phyloP scores from a whole-genome alignment of 2,329 filamentous ascomycete genomes.

The Ophiosphaerella herpotricha region DNA sequence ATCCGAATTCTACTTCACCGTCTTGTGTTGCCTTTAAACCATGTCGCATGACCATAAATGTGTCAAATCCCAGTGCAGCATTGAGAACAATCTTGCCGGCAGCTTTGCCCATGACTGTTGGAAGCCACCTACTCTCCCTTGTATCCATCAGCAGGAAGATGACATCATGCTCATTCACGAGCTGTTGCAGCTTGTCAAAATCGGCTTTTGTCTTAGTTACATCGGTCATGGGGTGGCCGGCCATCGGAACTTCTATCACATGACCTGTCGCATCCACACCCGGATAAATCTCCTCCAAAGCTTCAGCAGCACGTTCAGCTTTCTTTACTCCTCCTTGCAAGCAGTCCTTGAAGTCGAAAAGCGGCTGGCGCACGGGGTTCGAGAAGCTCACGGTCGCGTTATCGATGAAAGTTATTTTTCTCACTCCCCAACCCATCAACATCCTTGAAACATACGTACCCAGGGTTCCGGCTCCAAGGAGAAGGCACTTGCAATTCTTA shows the following conservation, averaged over 20 bases:
- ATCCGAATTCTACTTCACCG: slow-evolving; percentile 74
- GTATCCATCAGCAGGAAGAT: slow-evolving; percentile 98
- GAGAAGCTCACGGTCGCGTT: slow-evolving; percentile 93
- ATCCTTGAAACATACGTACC: slow-evolving; percentile 93
- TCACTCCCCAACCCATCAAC: slow-evolving; percentile 92
- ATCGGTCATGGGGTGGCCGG: slow-evolving; percentile 84
- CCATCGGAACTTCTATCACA: slow-evolving; percentile 88
- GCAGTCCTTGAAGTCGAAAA: slow-evolving; percentile 91
- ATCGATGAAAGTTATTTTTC: slow-evolving; percentile 94
- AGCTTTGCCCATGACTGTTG: slow-evolving; percentile 94
- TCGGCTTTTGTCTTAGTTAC: slow-evolving; percentile 71
- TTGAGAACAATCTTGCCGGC: slow-evolving; percentile 95
- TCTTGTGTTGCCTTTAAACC: slow-evolving; percentile 63
- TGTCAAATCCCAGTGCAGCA: slow-evolving; percentile 93
- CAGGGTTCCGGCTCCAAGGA: slow-evolving; percentile 90
- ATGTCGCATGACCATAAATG: slow-evolving; percentile 96
- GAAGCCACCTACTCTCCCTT: slow-evolving; percentile 90
- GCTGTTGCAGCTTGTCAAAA: slow-evolving; percentile 71
- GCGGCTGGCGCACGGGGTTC: slow-evolving; percentile 91
- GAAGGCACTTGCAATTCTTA: slow-evolving; percentile 85
- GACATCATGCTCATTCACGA: slow-evolving; percentile 85
- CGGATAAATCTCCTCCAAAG: slow-evolving; percentile 84
- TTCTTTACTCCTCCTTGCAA: slow-evolving; percentile 82
- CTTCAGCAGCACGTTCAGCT: slow-evolving; percentile 77
- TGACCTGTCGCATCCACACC: slow-evolving; percentile 83